Evolutionary conservation across 106 monocot species (phyloP).

Genomic region (Hemerocallis citrina): DNA sequence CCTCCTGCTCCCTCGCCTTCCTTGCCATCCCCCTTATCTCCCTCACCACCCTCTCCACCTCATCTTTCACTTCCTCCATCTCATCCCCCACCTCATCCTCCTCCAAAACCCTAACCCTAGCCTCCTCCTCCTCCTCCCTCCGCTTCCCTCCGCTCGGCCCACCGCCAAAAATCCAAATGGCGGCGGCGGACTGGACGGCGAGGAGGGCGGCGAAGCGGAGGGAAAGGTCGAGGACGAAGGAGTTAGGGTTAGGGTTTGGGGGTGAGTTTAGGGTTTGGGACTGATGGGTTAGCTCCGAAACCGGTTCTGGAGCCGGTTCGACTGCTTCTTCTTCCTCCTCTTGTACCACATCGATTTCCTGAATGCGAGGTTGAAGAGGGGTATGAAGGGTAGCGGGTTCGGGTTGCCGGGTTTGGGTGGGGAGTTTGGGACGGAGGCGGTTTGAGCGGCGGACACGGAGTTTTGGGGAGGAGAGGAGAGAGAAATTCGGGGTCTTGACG

Average conservation of each 20-base stretch:
- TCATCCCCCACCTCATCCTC: background rate
- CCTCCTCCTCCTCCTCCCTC: background rate
- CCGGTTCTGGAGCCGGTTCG: background rate
- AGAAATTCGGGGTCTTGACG: background rate
- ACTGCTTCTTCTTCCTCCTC: background rate
- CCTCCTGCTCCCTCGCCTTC: conserved; percentile 17
- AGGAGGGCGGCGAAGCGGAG: conserved; percentile 21
- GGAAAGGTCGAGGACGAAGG: conserved; percentile 2
- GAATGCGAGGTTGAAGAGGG: background rate
- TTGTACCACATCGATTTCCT: background rate
- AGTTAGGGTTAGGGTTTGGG: background rate
- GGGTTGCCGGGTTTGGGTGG: background rate
- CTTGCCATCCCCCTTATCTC: conserved; percentile 33
- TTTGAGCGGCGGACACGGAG: conserved; percentile 25
- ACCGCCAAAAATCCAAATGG: conserved; percentile 31
- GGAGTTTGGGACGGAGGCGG: conserved; percentile 38
- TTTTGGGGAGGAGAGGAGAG: conserved; percentile 6
- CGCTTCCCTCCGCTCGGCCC: background rate
- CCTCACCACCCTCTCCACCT: conserved; percentile 25
- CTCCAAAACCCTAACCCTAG: background rate
- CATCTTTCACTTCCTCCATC: background rate
- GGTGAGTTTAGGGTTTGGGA: background rate
- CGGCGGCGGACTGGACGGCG: conserved; percentile 21
- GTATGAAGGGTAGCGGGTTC: background rate
- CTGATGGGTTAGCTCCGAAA: background rate